Evolutionary conservation across 345 rosid species (phyloP), one percentile per base, ranked within the genome.

Genomic region (Gossypium stocksii): DNA sequence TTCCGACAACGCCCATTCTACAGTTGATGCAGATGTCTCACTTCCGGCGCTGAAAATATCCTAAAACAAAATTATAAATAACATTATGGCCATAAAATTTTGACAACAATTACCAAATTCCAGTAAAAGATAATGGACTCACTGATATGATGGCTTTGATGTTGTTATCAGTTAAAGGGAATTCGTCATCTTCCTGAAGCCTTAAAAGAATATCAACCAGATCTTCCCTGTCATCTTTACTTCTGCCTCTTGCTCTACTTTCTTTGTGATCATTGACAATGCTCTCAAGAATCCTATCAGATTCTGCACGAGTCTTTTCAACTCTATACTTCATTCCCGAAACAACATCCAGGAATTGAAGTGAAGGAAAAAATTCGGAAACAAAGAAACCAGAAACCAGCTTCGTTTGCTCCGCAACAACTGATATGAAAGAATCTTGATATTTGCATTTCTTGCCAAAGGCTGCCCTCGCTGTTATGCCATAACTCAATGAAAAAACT

Each of bases 1-100:
- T 61, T 73, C 76, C 17, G 45, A 4, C 51, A 68, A 46, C 1
- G 72, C 38, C 53, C 72, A 60, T 11, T 72, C 66, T 16, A 56
- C 54, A 1, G 19, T 11, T 8, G 66, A 44, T 64, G 76, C 19
- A 7, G 76, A 43, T 61, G 76, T 61, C 48, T 73, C 76, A 27
- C 67, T 61, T 23, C 76, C 76, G 4, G 12, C 54, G 5, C 19
- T 22, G 12, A 73, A 46, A 14, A 49, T 61, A 11, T 73, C 76
- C 76, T 60, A 8, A 27, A 60, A 34, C n/a, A 16, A 0, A 4
- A 63, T 34, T 2, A 62, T 0, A 29, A 2, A 29, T 16, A 62
- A 62, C 66, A 29, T 62, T 16, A 16, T 3, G 13, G 62, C 60
- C 65, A 15, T 61, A 54, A 54, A 54, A 3, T 54, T 19, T 46